Evolutionary conservation across 1,284 basidiomycete genomes (phyloP).

Genomic region (Takashimella koratensis): DNA sequence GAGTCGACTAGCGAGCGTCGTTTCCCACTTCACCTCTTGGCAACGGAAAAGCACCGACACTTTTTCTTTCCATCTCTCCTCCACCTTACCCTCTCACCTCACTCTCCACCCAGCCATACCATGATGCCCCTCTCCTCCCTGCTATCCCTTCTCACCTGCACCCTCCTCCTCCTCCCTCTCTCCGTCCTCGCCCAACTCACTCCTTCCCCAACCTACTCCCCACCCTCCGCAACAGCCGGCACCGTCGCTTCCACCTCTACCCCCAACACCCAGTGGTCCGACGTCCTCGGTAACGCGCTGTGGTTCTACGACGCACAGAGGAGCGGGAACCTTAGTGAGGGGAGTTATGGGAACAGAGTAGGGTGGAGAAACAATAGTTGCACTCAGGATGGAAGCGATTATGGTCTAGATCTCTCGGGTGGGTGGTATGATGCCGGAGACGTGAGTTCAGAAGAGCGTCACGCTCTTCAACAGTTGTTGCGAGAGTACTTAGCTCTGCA

Average conservation of each 20-base stretch:
- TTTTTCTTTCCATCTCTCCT: too few relatives aligned
- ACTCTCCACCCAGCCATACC: neutral
- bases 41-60: too few relatives aligned
- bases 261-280: slow-evolving; percentile 75
- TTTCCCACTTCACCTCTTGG: too few relatives aligned
- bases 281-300: slow-evolving; percentile 70
- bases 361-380: slow-evolving; percentile 80
- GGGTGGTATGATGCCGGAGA: slow-evolving; percentile 84
- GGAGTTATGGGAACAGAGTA: slow-evolving; percentile 62
- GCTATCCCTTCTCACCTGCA: too few relatives aligned
- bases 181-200: slow-evolving; percentile 28
- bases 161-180: neutral
- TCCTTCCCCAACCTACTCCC: slow-evolving; percentile 45
- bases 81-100: neutral
- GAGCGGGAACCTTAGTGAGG: slow-evolving; percentile 65
- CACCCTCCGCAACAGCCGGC: slow-evolving; percentile 58
- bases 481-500: too few relatives aligned
- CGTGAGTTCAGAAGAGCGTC: slow-evolving; percentile 16
- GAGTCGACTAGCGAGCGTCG: too few relatives aligned
- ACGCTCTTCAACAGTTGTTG: too few relatives aligned
- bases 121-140: neutral
- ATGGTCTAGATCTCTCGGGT: slow-evolving; percentile 69
- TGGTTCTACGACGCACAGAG: slow-evolving; percentile 91
- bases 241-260: slow-evolving; percentile 53
- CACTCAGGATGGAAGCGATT: slow-evolving; percentile 70